These are phyloP conservation scores for Bocquillonia castaneifolia DNA, from an alignment of 441 rosid genomes.

Conservation along the genomic window DNA sequence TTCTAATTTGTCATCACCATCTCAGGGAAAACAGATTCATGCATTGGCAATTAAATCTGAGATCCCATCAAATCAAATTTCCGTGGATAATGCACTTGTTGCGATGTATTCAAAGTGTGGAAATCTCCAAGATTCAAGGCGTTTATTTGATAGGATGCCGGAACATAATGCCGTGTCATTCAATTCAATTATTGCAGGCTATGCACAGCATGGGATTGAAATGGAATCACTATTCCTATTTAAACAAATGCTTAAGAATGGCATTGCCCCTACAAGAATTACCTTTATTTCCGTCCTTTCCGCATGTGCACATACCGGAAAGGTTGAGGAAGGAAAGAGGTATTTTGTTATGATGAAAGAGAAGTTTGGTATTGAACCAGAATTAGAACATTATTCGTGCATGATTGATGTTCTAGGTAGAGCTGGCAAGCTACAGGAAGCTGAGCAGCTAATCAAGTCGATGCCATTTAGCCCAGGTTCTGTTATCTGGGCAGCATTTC, in stretches of 20 bases:
- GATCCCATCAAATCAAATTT: constrained; percentile 53
- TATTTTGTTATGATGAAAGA: constrained; percentile 66
- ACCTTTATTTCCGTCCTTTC: constrained; percentile 82
- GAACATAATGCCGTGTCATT: constrained; percentile 57
- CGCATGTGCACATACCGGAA: constrained; percentile 79
- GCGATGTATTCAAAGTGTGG: constrained; percentile 76
- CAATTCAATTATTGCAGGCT: constrained; percentile 75
- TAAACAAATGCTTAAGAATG: constrained; percentile 48
- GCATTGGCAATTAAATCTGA: constrained; percentile 58
- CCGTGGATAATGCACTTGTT: constrained; percentile 63
- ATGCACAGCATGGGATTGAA: constrained; percentile 70
- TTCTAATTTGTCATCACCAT: constrained; percentile 65
- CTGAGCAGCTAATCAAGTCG: constrained; percentile 57
- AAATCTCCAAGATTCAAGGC: constrained; percentile 55
- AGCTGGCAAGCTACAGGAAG: constrained; percentile 75
- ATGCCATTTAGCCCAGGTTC: constrained; percentile 67
- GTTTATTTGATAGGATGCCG: constrained; percentile 59
- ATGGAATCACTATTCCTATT: constrained; percentile 52
- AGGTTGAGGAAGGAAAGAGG: constrained; percentile 51
- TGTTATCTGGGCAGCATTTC: constrained; percentile 74
- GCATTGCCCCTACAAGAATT: constrained; percentile 55
- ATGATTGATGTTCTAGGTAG: constrained; percentile 81
- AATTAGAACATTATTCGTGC: constrained; percentile 80
- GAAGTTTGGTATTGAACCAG: constrained; percentile 66
- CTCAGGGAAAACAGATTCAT: constrained; percentile 76